A percentile compares a stretch with the other conserved stretches of the same genome.
Evolutionary conservation across 805 yeast genomes (phyloP).

Genomic region (Sungouiella blattae): DNA sequence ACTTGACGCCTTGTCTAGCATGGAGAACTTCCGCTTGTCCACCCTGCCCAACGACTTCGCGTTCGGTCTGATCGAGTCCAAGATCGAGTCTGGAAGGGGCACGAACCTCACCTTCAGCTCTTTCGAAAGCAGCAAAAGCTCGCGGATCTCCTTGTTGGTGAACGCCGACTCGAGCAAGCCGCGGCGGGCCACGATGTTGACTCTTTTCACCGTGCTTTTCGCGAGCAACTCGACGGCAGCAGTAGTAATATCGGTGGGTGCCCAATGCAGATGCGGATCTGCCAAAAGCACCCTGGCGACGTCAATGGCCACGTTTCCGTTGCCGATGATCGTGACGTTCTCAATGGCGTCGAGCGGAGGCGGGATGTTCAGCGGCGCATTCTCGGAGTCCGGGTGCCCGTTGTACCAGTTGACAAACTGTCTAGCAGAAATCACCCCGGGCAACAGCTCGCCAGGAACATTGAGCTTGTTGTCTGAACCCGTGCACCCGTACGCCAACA

Average conservation of each 20-base stretch:
- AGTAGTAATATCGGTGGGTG: constrained; percentile 66
- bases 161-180: constrained; percentile 85
- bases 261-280: constrained; percentile 52
- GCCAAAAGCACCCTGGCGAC: constrained; percentile 76
- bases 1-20: constrained; percentile 49
- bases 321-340: constrained; percentile 82
- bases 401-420: constrained; percentile 96
- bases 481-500: constrained; percentile 81
- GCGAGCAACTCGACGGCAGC: constrained; percentile 55
- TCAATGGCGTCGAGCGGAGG: constrained; percentile 62
- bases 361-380: constrained; percentile 21
- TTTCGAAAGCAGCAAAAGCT: constrained; percentile 58
- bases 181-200: constrained; percentile 79
- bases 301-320: constrained; percentile 95
- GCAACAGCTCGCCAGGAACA: constrained; percentile 57
- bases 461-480: constrained; percentile 49
- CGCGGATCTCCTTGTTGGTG: constrained; percentile 89
- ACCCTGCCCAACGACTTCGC: constrained; percentile 46
- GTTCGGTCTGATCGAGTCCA: constrained; percentile 23
- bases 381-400: constrained; percentile 65
- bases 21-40: constrained; percentile 60
- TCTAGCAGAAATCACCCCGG: constrained; percentile 76
- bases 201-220: constrained; percentile 53
- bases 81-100: constrained; percentile 32
- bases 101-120: constrained; percentile 45